Evolutionary conservation across 2,329 filamentous ascomycete species (phyloP).

Genomic region (Pseudocercospora crystallina): DNA sequence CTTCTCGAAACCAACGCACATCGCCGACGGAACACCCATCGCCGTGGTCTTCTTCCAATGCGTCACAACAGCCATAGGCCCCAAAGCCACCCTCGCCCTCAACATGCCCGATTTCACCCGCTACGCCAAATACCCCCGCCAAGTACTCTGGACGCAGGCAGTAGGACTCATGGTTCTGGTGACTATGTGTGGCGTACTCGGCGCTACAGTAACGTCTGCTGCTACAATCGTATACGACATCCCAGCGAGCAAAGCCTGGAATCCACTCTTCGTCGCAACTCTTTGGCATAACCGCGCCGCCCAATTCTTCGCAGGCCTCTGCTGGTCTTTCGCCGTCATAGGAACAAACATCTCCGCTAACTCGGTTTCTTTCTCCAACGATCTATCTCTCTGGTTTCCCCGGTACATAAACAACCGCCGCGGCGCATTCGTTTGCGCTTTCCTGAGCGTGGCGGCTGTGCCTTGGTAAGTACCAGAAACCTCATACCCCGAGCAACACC

Average conservation of each 20-base stretch:
- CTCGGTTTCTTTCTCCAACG: conserved; percentile 41
- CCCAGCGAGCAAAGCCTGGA: conserved; percentile 44
- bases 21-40: conserved; percentile 15
- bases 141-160: conserved; percentile 43
- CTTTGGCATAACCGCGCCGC: conserved; percentile 40
- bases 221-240: conserved; percentile 46
- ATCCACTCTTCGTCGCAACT: conserved; percentile 42
- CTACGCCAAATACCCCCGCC: conserved; percentile 35
- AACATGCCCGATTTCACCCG: conserved; percentile 13
- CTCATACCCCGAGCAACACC: too few species aligned
- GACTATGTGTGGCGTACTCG: conserved; percentile 50
- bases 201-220: conserved; percentile 58
- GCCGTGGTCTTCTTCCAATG: conserved; percentile 22
- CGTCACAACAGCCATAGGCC: conserved; percentile 33
- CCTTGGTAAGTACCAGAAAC: too few species aligned
- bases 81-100: conserved; percentile 49
- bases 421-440: too few species aligned
- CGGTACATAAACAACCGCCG: conserved; percentile 32
- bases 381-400: conserved; percentile 43
- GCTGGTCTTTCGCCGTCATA: conserved; percentile 12
- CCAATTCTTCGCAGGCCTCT: conserved; percentile 43
- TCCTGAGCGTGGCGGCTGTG: too few species aligned
- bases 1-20: conserved; percentile 22
- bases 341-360: conserved; percentile 39
- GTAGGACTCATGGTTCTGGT: conserved; percentile 47